Evolutionary conservation across 305 asterid species (phyloP), one percentile per base, ranked within the genome.

Genomic region (Stenogyne calaminthoides): DNA sequence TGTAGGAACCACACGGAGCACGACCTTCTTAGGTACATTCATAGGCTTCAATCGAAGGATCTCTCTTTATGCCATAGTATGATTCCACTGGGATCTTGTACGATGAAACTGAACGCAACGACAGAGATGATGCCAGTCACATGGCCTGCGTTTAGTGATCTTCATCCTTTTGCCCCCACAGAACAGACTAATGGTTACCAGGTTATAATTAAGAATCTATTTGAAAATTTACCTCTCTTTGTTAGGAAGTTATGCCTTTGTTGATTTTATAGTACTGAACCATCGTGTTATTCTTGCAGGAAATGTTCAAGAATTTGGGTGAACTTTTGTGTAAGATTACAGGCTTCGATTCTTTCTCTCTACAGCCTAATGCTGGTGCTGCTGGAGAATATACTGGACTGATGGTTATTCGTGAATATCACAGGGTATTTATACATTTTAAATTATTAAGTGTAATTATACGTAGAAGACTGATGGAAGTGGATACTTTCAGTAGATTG

Each of bases 291-390:
- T 67, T 70, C 66, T 74, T 74, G 77, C 81, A 95, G 99, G 99
- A 95, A 90, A 90, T 95, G 99, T 95, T 95, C 87, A 84, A 89
- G 56, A 86, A 95, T 79, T 84, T 95, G 85, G 99, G 99, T 66
- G 96, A 92, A 6, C 70, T 89, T 77, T 68, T 92, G 86, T 92
- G 99, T 73, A 87, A 91, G 9, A 87, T 95, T 76, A 95, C 98
- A 47, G 99, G 99, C 67, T 95, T 95, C 58, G 97, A 95, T 80
- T 95, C 98, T 46, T 85, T 95, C 91, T 95, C 99, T 19, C 87
- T 92, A 78, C 99, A 92, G 86, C 99, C 99, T 40, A 95, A 95
- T 70, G 98, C 98, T 36, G 99, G 99, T 80, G 99, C 99, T 64
- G 85, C 99, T 73, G 98, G 99, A 68, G 99, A 95, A 76, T 95